Evolutionary conservation across 306 rosid genomes (phyloP).

Genomic region (Leucaena leucocephala): DNA sequence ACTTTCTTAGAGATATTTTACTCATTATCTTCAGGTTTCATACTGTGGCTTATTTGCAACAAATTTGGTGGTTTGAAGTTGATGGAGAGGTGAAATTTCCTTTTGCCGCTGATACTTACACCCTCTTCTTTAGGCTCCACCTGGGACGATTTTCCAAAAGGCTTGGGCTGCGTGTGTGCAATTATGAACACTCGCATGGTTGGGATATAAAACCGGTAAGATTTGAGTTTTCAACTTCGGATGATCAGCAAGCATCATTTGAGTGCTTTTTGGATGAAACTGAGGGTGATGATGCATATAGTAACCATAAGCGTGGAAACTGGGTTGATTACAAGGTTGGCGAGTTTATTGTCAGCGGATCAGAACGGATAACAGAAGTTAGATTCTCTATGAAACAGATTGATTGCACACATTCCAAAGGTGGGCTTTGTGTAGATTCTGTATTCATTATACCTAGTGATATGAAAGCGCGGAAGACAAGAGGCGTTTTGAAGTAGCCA

Average conservation of each 20-base stretch:
- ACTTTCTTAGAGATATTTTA: neutral
- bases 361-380: conserved; percentile 52
- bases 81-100: conserved; percentile 65
- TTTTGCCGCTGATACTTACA: conserved; percentile 71
- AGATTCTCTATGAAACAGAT: conserved; percentile 80
- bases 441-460: conserved; percentile 62
- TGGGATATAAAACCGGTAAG: conserved; percentile 86
- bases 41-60: conserved; percentile 82
- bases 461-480: conserved; percentile 39
- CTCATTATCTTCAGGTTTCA: conserved; percentile 58
- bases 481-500: conserved; percentile 35
- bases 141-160: conserved; percentile 80
- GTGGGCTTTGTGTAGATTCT: conserved; percentile 75
- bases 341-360: conserved; percentile 51
- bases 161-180: conserved; percentile 80
- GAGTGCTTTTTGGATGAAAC: conserved; percentile 60
- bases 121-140: conserved; percentile 86
- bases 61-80: conserved; percentile 97
- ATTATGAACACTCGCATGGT: conserved; percentile 88
- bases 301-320: conserved; percentile 63
- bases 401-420: conserved; percentile 78
- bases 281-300: conserved; percentile 43
- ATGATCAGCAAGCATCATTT: conserved; percentile 55
- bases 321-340: conserved; percentile 79
- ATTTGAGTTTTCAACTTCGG: conserved; percentile 64